Evolutionary conservation across 176 grass and related monocot genomes (phyloP), one percentile per base, ranked within the genome.

Genomic region (Oryza nivara): DNA sequence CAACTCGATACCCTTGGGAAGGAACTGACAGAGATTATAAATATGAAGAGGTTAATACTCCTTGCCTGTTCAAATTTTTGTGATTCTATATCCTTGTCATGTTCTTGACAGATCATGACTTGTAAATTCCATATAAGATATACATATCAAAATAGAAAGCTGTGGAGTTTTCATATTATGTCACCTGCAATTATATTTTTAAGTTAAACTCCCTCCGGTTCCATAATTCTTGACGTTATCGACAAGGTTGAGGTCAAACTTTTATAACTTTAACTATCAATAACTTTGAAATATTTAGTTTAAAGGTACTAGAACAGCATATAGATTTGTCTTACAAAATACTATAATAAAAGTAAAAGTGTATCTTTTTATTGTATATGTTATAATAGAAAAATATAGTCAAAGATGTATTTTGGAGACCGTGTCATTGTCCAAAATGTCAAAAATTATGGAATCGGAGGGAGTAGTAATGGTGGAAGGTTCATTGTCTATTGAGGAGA

Each of bases 11-110:
- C 83, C 86, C 93, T 43, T 99, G 97, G 97, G 97, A 96, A 75
- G 93, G 97, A 84, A 92, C 90, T 84, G 93, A 96, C 73, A 89
- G 97, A 86, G 93, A 99, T 81, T 99, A 99, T 66, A 92, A 90
- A 41, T 96, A 99, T 80, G 97, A 99, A 14, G 93, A 99, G 90
- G 97, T 72, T 83, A 8, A 36, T 70, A 25, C 35, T 48, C 14
- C 13, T 68, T 88, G 22, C 5, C 40, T 87, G 38, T 51, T 77
- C 7, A 14, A 70, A 40, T 54, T 75, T 75, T 64, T 68, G 6
- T 82, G 1, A 20, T 65, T 64, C 40, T 41, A 41, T 41, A 61
- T 43, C 41, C 7, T 41, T 41, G 40, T 41, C 40, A 8, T 87
- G 2, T 70, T 65, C 38, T 79, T 80, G 48, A 30, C 20, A 25